Evolutionary conservation across 805 yeast species (phyloP).

Genomic region (Brettanomyces custersianus): DNA sequence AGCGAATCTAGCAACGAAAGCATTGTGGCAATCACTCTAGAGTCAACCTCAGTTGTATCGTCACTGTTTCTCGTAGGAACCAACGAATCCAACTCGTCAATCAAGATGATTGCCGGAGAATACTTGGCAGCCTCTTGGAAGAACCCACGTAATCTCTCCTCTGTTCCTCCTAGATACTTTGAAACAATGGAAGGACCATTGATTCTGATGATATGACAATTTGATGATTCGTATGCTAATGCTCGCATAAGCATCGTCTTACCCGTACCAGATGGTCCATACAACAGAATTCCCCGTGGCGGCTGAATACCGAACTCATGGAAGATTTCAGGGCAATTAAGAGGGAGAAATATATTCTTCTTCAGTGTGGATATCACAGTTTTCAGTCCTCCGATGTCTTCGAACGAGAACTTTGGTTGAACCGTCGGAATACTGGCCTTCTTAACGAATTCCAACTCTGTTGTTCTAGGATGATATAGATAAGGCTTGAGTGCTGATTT

Average conservation of each 20-base stretch:
- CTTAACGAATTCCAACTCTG: conserved; percentile 25
- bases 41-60: conserved; percentile 85
- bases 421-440: conserved; percentile 29
- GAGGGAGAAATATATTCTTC: conserved; percentile 69
- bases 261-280: conserved; percentile 98
- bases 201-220: conserved; percentile 78
- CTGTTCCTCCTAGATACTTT: conserved; percentile 92
- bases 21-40: conserved; percentile 83
- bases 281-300: conserved; percentile 86
- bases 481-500: conserved; percentile 21
- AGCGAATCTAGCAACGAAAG: conserved; percentile 75
- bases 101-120: conserved; percentile 81
- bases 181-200: conserved; percentile 91
- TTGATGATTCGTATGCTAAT: conserved; percentile 58
- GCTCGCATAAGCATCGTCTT: conserved; percentile 82
- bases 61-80: conserved; percentile 81
- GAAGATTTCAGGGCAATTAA: conserved; percentile 68
- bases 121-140: conserved; percentile 78
- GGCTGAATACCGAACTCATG: conserved; percentile 83
- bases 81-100: conserved; percentile 90
- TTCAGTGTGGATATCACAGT: conserved; percentile 53
- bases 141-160: conserved; percentile 67
- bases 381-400: conserved; percentile 65
- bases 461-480: conserved; percentile 18
- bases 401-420: conserved; percentile 30